phyloP scores from a whole-genome alignment of 139 green algal genomes.

The Chlamydomonas applanata region DNA sequence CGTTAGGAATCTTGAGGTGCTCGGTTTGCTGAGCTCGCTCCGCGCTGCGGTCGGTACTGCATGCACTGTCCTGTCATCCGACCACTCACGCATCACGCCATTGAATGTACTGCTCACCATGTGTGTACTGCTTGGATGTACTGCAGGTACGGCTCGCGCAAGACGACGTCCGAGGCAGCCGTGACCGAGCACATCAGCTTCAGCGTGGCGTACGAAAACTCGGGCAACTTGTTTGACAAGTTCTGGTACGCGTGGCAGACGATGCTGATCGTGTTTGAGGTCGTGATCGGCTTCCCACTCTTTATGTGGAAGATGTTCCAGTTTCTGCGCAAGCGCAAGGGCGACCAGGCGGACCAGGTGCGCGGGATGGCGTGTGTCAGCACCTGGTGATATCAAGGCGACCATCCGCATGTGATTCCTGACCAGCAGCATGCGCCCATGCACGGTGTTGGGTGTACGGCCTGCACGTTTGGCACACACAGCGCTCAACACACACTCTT shows the following conservation, averaged over 20 bases:
- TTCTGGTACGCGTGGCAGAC: constrained; percentile 45
- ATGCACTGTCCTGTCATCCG: too few species aligned
- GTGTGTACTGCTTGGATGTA: too few species aligned
- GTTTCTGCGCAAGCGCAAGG: constrained; percentile 19
- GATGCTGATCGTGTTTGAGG: constrained; percentile 49
- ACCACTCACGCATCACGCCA: too few species aligned
- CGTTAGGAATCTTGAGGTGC: too few species aligned
- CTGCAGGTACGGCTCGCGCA: constrained; percentile 30
- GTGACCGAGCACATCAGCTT: constrained; percentile 20
- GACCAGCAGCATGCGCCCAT: background rate
- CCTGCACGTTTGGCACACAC: too few species aligned
- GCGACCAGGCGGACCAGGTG: constrained; percentile 35
- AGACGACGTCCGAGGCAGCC: background rate
- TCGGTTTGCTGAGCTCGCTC: too few species aligned
- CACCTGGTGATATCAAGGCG: too few species aligned
- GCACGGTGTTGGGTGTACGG: too few species aligned
- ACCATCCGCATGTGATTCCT: too few species aligned
- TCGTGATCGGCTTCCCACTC: constrained; percentile 40
- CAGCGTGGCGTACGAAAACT: constrained; percentile 42
- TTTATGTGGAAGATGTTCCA: constrained; percentile 31
- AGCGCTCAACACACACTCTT: too few species aligned
- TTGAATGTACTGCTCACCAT: too few species aligned
- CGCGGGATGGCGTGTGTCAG: background rate
- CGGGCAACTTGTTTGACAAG: background rate
- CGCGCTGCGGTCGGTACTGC: too few species aligned